Evolutionary conservation across 805 yeast species (phyloP), one percentile per base, ranked within the genome.

Genomic region (Ogataea saltuana): DNA sequence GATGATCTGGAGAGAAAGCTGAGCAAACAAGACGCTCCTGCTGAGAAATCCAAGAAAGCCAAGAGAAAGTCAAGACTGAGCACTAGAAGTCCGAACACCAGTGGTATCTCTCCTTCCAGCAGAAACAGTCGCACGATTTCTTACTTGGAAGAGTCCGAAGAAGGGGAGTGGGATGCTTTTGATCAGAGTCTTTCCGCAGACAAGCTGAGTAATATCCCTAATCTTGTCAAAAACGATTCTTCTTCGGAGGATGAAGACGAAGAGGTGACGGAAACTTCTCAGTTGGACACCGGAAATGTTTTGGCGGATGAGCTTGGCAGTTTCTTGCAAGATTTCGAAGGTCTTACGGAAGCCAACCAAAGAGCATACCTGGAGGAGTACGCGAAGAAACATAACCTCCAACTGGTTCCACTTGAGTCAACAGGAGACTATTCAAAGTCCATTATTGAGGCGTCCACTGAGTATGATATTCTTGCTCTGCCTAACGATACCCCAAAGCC

Each of bases 1-100:
- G 55, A 63, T 19, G 69, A 66, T n/a, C 50, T 67, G 33, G 61
- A 64, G 34, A 48, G 43, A 25, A 48, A 41, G 19, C 45, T 18
- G n/a, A 40, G 21, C 33, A 22, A 26, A 30, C 21, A 13, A 16
- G 29, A 27, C n/a, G 29, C 5, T 22, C 9, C 29, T 4, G 5
- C 13, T 12, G 29, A 23, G n/a, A 34, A 34, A 15, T 34, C 31
- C 9, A 41, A 25, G 33, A 30, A 39, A 6, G 29, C 33, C 18
- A 39, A 40, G 16, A 47, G 38, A 38, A 33, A 13, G 26, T 40
- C 47, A 7, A 40, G 33, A 20, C 25, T 30, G n/a, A 39, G 34
- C 33, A 19, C 22, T 8, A 23, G 41, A 38, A 44, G 43, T 16
- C 42, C 45, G 23, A 49, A 42, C 23, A 21, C 48, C n/a, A 44